Evolutionary conservation across 805 yeast genomes (phyloP), one percentile per base, ranked within the genome.

Genomic region (Barnettozyma salicaria): DNA sequence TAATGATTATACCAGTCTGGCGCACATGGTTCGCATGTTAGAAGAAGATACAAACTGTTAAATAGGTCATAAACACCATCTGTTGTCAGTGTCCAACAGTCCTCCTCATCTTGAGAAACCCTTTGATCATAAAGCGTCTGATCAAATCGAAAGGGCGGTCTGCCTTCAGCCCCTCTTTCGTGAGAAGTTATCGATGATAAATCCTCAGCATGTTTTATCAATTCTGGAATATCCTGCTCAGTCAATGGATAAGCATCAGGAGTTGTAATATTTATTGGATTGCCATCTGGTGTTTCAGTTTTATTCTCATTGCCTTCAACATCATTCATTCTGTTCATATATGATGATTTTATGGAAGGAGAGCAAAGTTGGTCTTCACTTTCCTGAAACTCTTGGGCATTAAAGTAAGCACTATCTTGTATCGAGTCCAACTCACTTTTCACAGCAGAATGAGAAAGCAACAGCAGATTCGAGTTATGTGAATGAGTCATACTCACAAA

Each of bases 191-290:
- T 21, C 5, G 6, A 10, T 5, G 33, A 13, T 7, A 28, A 16
- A n/a, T 25, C 25, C 11, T 36, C 12, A 14, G 20, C 11, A 12
- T 13, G 8, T 28, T 36, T 42, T 2, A 30, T 11, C 17, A 37
- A 17, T 3, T 21, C 10, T 4, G 37, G 30, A 18, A 41, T 26
- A 16, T 41, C 47, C 21, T 26, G 34, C 11, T 37, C 39, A 14
- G 39, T 41, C 9, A 44, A 25, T 5, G 47, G 47, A 8, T 27
- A 35, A 5, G 42, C 47, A 7, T 27, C 19, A 7, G 41, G 45
- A 0, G 47, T 39, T 9, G n/a, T 11, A 5, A 21, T 24, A 9
- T 18, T 7, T 12, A 12, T 21, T 16, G 23, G 30, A n/a, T n/a
- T n/a, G n/a, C n/a, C n/a, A n/a, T n/a, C n/a, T n/a, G n/a, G n/a